Base-by-base conservation (phyloP, 345 rosid genomes). In the Acer negundo region DNA sequence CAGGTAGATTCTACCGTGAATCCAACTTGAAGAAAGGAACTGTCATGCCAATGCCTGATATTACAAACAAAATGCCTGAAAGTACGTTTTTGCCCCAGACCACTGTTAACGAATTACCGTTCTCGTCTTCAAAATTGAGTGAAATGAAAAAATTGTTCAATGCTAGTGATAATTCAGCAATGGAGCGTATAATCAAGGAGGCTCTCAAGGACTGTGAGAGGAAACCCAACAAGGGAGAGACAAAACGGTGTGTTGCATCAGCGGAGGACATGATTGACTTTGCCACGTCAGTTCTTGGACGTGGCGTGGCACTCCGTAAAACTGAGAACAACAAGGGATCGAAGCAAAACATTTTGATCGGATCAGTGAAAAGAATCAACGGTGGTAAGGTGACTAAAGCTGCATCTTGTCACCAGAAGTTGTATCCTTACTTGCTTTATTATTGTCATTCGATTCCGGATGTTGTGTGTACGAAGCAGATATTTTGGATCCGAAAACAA, bases 361-460 rank as follows among this genome's bases (percentile, higher is more conserved):
- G 63, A 59, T 6, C 10, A 22, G 26, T 59, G 3, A 59, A 59
- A n/a, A 24, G 26, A 2, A 20, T 59, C 26, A 9, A 59, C 63
- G 26, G 26, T 16, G 63, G 26, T n/a, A 0, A n/a, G n/a, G n/a
- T n/a, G n/a, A n/a, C n/a, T n/a, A n/a, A 59, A 59, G 9, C 63
- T 19, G 63, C 20, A 13, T 59, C 63, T 7, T 59, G 63, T 20
- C 63, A 59, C 26, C 63, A 59, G 66, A 85, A 22, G 24, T 20
- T 59, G 26, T 59, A 20, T 59, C 63, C 63, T 6, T 59, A 59
- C 22, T 59, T 59, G 35, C 82, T 85, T 3, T 87, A 85, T 51
- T 87, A 87, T 62, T 87, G 90, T 67, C 90, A 87, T 71, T 84
- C 89, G 16, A 89, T 87, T 42, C 90, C 89, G 0, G 84, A 82